Evolutionary conservation across 257 asterid genomes (phyloP).

Genomic region (Penstemon eatonii): DNA sequence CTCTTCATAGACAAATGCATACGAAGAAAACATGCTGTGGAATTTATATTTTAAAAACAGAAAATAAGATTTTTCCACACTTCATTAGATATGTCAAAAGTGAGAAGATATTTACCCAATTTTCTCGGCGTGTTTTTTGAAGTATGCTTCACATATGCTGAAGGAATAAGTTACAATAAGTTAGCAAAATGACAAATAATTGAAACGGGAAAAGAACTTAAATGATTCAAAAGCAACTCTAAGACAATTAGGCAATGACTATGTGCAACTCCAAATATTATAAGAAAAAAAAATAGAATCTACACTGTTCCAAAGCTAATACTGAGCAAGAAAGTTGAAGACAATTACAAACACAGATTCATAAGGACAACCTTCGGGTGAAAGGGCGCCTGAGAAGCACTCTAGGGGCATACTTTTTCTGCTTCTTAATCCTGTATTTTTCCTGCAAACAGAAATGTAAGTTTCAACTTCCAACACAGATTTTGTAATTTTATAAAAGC

Average conservation of each 20-base stretch:
- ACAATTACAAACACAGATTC: not conserved
- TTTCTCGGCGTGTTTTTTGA: constrained; percentile 85
- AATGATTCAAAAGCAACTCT: not conserved
- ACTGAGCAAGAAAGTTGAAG: no score
- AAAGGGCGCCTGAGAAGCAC: constrained; percentile 89
- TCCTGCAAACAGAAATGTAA: constrained; percentile 57
- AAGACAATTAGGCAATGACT: not conserved
- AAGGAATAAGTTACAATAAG: constrained; percentile 21
- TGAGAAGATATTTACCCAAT: constrained; percentile 59
- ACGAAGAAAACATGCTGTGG: not conserved
- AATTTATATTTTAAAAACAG: not conserved
- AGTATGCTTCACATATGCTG: constrained; percentile 97
- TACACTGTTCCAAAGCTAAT: not conserved
- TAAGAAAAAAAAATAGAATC: not conserved
- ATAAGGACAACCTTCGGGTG: constrained; percentile 68
- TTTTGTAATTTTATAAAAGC: not conserved
- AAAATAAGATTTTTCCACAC: not conserved
- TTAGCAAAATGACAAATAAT: constrained; percentile 26
- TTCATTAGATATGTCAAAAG: constrained; percentile 7
- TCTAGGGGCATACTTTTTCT: constrained; percentile 92
- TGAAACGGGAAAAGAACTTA: constrained; percentile 1
- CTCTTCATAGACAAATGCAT: not conserved
- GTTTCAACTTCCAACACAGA: constrained; percentile 20
- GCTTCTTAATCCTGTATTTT: constrained; percentile 90
- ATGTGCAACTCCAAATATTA: not conserved